Evolutionary conservation across 2,329 filamentous ascomycete genomes (phyloP).

Genomic region (Talaromyces sp.): DNA sequence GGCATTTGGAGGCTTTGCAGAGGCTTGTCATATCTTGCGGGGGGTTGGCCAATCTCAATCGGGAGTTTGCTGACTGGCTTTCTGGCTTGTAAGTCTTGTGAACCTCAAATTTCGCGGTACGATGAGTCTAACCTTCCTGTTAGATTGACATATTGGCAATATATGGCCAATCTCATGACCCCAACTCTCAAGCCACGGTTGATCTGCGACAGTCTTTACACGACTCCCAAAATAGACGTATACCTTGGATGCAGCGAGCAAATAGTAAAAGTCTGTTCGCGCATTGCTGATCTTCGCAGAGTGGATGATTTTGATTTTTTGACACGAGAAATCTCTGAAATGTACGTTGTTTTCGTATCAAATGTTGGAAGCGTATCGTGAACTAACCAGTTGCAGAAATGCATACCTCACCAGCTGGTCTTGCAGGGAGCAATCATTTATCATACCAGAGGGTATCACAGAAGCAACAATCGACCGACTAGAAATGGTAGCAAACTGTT

Average conservation of each 20-base stretch:
- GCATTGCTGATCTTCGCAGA: slow-evolving; percentile 31
- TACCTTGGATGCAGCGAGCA: slow-evolving; percentile 40
- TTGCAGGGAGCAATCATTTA: slow-evolving; percentile 26
- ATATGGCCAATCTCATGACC: slow-evolving; percentile 35
- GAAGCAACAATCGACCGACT: slow-evolving; percentile 29
- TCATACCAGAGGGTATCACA: slow-evolving; percentile 32
- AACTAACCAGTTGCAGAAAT: slow-evolving; percentile 24
- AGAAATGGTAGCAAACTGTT: slow-evolving; percentile 36
- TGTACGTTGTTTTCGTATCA: slow-evolving; percentile 23
- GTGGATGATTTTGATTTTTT: slow-evolving; percentile 19
- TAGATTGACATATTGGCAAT: slow-evolving; percentile 35
- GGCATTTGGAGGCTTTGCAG: slow-evolving; percentile 36
- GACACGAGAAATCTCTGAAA: slow-evolving; percentile 26
- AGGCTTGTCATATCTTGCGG: slow-evolving; percentile 33
- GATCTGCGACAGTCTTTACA: slow-evolving; percentile 24
- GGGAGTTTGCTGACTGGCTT: slow-evolving; percentile 32
- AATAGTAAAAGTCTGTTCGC: slow-evolving; percentile 33
- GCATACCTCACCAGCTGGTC: slow-evolving; percentile 33
- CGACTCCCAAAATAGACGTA: slow-evolving; percentile 32
- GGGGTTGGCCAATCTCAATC: slow-evolving; percentile 29
- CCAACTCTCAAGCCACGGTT: slow-evolving; percentile 25
- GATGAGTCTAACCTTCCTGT: too few species aligned
- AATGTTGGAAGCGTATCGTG: neutral
- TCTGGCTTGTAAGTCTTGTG: slow-evolving; percentile 31
- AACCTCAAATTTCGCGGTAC: too few species aligned